Percentiles rank a stretch among this genome's conserved stretches.
phyloP scores from a whole-genome alignment of 768 basidiomycete genomes.

The Rhodotorula graminis region DNA sequence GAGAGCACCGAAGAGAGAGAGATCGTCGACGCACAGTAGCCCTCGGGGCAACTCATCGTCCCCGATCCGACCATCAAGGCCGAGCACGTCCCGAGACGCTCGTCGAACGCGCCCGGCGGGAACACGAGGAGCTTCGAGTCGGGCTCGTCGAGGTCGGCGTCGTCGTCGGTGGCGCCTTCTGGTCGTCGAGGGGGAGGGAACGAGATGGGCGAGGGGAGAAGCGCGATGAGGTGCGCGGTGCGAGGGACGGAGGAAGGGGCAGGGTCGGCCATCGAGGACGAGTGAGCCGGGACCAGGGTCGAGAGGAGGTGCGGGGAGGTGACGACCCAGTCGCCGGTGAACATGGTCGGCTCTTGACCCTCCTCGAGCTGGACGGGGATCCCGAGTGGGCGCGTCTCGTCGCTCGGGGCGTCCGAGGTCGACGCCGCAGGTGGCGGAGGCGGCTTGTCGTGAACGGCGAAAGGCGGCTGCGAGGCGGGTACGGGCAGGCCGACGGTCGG shows the following conservation, averaged over 20 bases:
- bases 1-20: background rate
- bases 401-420: background rate
- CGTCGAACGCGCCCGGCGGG: conserved; percentile 59
- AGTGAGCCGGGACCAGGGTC: conserved; percentile 10
- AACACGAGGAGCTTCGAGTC: conserved; percentile 72
- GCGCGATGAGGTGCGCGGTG: conserved; percentile 15
- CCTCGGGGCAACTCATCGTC: conserved; percentile 67
- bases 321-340: conserved; percentile 38
- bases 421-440: conserved; percentile 1
- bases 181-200: conserved; percentile 50
- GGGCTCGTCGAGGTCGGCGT: conserved; percentile 39
- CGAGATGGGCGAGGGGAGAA: conserved; percentile 11
- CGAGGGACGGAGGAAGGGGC: background rate
- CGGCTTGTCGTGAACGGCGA: conserved; percentile 13
- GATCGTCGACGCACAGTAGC: conserved; percentile 59
- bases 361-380: conserved; percentile 30
- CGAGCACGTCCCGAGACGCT: conserved; percentile 52
- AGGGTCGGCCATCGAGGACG: background rate
- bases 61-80: conserved; percentile 67
- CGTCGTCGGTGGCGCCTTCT: background rate
- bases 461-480: conserved; percentile 5
- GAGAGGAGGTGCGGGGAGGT: conserved; percentile 17
- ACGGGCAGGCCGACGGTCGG: conserved; percentile 2
- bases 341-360: background rate
- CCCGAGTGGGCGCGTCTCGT: conserved; percentile 15